Conservation (phyloP, 2,329 filamentous ascomycete genomes). For the Sclerotinia sclerotiorum region DNA sequence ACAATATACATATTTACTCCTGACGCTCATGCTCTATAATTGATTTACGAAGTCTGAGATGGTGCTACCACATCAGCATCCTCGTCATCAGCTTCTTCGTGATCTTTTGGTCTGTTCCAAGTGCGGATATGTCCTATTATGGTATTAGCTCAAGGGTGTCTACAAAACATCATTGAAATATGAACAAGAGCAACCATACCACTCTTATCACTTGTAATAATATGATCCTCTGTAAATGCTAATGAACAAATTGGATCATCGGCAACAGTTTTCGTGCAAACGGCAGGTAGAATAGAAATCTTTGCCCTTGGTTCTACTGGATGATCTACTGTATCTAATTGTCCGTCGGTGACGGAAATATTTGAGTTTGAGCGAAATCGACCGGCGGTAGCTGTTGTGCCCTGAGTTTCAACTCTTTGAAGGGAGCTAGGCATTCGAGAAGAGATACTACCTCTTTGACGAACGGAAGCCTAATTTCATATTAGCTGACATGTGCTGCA, state of each 20-base stretch:
- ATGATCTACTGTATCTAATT: slow-evolving; percentile 67
- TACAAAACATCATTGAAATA: neutral
- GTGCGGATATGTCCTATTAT: slow-evolving; percentile 34
- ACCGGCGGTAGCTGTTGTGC: slow-evolving; percentile 49
- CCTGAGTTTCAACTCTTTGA: slow-evolving; percentile 62
- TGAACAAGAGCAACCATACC: slow-evolving; percentile 56
- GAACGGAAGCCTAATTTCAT: slow-evolving; percentile 50
- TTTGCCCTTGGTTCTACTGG: slow-evolving; percentile 80
- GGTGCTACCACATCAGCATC: slow-evolving; percentile 16
- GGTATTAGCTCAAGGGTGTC: neutral
- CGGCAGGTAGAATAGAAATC: slow-evolving; percentile 84
- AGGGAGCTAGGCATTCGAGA: slow-evolving; percentile 50
- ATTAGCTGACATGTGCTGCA: slow-evolving; percentile 12
- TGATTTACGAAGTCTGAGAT: neutral
- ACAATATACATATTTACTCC: neutral
- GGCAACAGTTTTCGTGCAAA: slow-evolving; percentile 73
- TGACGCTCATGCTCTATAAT: neutral
- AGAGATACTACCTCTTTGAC: slow-evolving; percentile 53
- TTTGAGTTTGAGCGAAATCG: slow-evolving; percentile 72
- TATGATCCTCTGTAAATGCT: slow-evolving; percentile 89
- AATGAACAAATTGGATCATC: slow-evolving; percentile 86
- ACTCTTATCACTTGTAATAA: slow-evolving; percentile 87
- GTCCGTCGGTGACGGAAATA: slow-evolving; percentile 50
- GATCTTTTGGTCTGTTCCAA: slow-evolving; percentile 34
- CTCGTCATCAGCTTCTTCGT: slow-evolving; percentile 8